Conservation (phyloP, 78 protist species). For the Cavenderia fasciculata region DNA sequence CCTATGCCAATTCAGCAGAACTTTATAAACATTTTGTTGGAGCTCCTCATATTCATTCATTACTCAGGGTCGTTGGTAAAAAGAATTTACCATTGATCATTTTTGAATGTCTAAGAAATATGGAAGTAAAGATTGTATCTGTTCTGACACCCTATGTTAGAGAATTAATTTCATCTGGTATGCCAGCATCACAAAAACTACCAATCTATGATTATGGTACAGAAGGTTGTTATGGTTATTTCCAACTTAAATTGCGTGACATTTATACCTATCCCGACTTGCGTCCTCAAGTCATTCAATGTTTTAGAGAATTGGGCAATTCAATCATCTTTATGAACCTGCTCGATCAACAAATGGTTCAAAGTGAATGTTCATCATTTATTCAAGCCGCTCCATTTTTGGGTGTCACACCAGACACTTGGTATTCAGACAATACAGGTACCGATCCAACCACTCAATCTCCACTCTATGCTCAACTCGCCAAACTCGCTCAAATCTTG, state of each 20-base stretch:
- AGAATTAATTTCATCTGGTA: conserved; percentile 75
- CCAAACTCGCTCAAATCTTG: conserved; percentile 42
- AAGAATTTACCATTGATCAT: conserved; percentile 73
- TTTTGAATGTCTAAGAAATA: conserved; percentile 48
- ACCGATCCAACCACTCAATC: conserved; percentile 67
- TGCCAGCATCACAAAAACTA: conserved; percentile 77
- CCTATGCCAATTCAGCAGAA: conserved; percentile 48
- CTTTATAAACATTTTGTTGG: conserved; percentile 60
- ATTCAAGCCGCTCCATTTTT: conserved; percentile 74
- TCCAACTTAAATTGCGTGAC: conserved; percentile 69
- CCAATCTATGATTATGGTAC: conserved; percentile 86
- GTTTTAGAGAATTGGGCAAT: conserved; percentile 91
- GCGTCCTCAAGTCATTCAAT: conserved; percentile 87
- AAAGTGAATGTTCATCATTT: conserved; percentile 17
- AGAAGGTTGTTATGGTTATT: conserved; percentile 85
- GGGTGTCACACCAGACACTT: conserved; percentile 76
- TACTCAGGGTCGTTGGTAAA: conserved; percentile 34
- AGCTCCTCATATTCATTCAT: conserved; percentile 52
- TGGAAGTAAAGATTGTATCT: conserved; percentile 72
- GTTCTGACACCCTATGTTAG: conserved; percentile 87
- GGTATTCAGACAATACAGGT: neutral
- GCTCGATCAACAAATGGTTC: conserved; percentile 79
- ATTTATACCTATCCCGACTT: conserved; percentile 83
- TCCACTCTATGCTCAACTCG: conserved; percentile 63
- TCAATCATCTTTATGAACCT: conserved; percentile 59